Conservation (phyloP, 352 stramenopile genomes). For the Discostella stelligera region DNA sequence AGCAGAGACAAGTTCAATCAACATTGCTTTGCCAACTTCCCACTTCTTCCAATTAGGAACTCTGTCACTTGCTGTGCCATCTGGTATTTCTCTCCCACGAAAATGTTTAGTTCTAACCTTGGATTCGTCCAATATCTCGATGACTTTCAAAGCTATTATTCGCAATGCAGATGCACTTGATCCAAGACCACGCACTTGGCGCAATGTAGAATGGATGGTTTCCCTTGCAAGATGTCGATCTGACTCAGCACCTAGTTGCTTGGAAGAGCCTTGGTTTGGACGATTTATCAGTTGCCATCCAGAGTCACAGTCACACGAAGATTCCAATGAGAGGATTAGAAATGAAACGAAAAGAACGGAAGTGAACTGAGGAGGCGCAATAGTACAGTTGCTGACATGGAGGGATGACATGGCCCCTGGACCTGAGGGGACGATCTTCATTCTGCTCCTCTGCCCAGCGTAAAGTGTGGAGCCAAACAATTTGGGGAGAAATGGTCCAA, state of each 20-base stretch:
- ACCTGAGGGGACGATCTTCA: conserved; percentile 9
- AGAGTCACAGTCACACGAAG: background rate
- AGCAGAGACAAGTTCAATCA: conserved; percentile 31
- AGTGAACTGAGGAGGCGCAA: conserved; percentile 43
- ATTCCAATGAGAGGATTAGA: conserved; percentile 18
- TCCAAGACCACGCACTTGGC: conserved; percentile 21
- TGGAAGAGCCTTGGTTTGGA: conserved; percentile 1
- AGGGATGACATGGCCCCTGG: conserved; percentile 19
- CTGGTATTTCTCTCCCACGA: background rate
- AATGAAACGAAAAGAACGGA: conserved; percentile 47
- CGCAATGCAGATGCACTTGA: conserved; percentile 40
- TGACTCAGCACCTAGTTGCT: background rate
- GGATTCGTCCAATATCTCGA: conserved; percentile 41
- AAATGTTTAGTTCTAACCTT: conserved; percentile 3
- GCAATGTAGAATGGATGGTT: conserved; percentile 28
- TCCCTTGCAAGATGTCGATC: conserved; percentile 19
- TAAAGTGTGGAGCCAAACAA: conserved; percentile 41
- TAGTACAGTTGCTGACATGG: conserved; percentile 36
- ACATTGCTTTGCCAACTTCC: conserved; percentile 42
- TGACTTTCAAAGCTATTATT: conserved; percentile 51
- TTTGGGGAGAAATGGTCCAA: conserved; percentile 32
- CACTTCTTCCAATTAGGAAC: conserved; percentile 20
- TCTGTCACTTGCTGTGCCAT: conserved; percentile 1
- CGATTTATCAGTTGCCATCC: conserved; percentile 15
- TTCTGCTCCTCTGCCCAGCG: conserved; percentile 42